phyloP scores from a whole-genome alignment of 2,329 filamentous ascomycete genomes.

The Colletotrichum limetticola region DNA sequence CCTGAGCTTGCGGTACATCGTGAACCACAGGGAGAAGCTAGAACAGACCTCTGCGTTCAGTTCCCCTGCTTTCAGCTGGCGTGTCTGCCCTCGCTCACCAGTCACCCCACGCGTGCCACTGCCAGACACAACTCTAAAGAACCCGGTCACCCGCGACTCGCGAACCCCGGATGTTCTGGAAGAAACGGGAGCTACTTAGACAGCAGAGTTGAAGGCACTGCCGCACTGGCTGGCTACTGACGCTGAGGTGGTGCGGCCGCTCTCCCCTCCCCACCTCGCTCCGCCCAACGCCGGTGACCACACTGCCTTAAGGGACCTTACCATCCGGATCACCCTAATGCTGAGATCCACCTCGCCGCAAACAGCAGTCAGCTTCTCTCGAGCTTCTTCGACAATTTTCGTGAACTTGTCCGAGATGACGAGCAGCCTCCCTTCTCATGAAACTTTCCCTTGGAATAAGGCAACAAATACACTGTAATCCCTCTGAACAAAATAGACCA shows the following conservation, averaged over 20 bases:
- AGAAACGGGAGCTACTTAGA: background rate
- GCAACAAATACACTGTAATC: too few relatives aligned
- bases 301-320: background rate
- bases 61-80: background rate
- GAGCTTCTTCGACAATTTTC: background rate
- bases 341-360: background rate
- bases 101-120: background rate
- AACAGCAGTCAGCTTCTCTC: background rate
- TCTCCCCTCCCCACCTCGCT: background rate
- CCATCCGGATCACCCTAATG: background rate
- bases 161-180: background rate
- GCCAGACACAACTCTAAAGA: constrained; percentile 11
- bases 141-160: background rate
- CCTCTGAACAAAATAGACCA: too few relatives aligned
- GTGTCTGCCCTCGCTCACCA: background rate
- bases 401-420: too few relatives aligned
- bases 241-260: constrained; percentile 8
- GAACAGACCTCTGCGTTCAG: background rate
- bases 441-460: too few relatives aligned
- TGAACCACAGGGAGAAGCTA: background rate
- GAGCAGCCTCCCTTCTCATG: too few relatives aligned
- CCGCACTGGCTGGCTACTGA: constrained; percentile 9
- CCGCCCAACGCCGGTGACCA: background rate
- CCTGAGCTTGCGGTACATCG: background rate
- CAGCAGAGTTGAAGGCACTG: background rate